Conservation (phyloP, 2,329 filamentous ascomycete genomes). For the Nannizzia gypsea region DNA sequence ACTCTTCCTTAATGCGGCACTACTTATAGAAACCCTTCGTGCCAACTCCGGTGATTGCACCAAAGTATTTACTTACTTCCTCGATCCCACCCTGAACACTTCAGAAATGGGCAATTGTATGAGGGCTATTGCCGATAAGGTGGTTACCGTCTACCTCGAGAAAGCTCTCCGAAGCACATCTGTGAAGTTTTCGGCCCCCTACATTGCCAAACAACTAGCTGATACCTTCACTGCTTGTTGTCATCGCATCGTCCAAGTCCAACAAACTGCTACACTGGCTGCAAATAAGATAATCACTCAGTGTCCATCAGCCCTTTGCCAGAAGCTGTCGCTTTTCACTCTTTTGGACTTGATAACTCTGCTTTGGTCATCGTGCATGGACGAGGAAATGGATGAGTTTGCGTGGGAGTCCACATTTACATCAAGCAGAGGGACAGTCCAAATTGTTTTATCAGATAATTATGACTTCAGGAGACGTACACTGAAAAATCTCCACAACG, state of each 20-base stretch:
- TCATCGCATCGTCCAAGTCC: slow-evolving; percentile 82
- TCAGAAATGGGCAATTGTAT: slow-evolving; percentile 53
- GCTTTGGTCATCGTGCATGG: slow-evolving; percentile 90
- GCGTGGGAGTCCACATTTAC: slow-evolving; percentile 71
- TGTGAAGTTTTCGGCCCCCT: slow-evolving; percentile 76
- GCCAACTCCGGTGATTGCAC: slow-evolving; percentile 82
- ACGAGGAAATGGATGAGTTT: slow-evolving; percentile 89
- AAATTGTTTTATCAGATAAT: slow-evolving; percentile 85
- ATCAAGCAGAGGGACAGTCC: slow-evolving; percentile 65
- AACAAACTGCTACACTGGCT: slow-evolving; percentile 70
- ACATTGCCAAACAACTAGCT: slow-evolving; percentile 78
- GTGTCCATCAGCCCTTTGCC: slow-evolving; percentile 80
- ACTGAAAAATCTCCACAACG: slow-evolving; percentile 62
- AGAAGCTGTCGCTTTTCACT: slow-evolving; percentile 81
- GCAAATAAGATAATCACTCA: slow-evolving; percentile 76
- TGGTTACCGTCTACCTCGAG: slow-evolving; percentile 66
- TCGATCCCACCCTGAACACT: slow-evolving; percentile 69
- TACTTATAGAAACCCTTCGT: slow-evolving; percentile 78
- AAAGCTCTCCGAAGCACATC: slow-evolving; percentile 61
- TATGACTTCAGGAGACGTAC: slow-evolving; percentile 72
- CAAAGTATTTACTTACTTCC: slow-evolving; percentile 78
- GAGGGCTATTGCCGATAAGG: slow-evolving; percentile 51
- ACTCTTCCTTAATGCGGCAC: slow-evolving; percentile 82
- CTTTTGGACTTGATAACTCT: slow-evolving; percentile 82
- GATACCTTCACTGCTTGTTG: slow-evolving; percentile 80